phyloP scores from a whole-genome alignment of 2,329 filamentous ascomycete genomes.

The Aspergillus ochraceoroseus region DNA sequence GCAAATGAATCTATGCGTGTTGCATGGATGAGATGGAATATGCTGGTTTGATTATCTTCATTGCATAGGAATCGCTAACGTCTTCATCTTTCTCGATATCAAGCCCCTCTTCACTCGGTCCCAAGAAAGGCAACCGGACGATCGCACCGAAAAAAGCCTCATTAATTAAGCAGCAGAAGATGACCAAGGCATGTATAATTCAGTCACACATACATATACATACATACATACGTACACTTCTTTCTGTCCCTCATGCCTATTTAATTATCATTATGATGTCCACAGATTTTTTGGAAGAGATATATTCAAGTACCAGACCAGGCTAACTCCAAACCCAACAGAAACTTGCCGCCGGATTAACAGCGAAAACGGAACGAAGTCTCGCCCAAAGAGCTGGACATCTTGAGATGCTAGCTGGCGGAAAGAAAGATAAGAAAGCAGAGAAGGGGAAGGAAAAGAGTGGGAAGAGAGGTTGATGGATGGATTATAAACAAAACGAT shows the following conservation, averaged over 20 bases:
- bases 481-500: neutral
- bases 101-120: conserved; percentile 39
- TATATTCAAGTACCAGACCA: too few relatives aligned
- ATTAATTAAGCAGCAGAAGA: conserved; percentile 57
- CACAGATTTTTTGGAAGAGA: too few relatives aligned
- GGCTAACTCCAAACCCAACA: conserved; percentile 15
- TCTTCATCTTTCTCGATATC: neutral
- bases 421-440: conserved; percentile 55
- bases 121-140: conserved; percentile 56
- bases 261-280: too few relatives aligned
- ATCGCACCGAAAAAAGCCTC: conserved; percentile 63
- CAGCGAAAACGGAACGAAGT: conserved; percentile 61
- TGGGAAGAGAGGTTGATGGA: conserved; percentile 25
- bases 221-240: too few relatives aligned
- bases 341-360: conserved; percentile 60
- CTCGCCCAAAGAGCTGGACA: conserved; percentile 65
- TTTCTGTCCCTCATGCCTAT: conserved; percentile 3
- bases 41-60: conserved; percentile 1
- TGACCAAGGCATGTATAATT: conserved; percentile 52
- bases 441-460: conserved; percentile 31
- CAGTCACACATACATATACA: too few relatives aligned
- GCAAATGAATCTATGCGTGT: neutral
- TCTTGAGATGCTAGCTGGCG: conserved; percentile 62
- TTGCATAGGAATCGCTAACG: neutral
- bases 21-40: too few relatives aligned